Conservation (phyloP, 768 basidiomycete species). For the Termitomyces sp. region DNA sequence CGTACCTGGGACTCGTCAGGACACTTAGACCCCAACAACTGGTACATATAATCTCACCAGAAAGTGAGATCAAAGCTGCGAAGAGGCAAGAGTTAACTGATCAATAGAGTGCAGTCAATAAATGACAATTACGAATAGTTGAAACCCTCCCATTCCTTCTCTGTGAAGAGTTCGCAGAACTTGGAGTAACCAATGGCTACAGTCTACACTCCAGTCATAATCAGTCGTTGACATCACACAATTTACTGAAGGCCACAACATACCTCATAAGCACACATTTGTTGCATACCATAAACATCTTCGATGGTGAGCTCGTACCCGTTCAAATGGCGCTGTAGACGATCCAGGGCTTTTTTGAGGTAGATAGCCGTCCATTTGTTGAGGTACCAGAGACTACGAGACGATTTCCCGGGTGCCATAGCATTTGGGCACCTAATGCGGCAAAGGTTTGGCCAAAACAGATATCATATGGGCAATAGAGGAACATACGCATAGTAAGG, state of each 20-base stretch:
- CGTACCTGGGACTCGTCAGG: constrained; percentile 39
- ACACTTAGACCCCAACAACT: constrained; percentile 20
- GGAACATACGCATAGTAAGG: constrained; percentile 69
- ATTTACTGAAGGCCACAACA: too few species aligned
- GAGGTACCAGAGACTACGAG: constrained; percentile 52
- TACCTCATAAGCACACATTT: constrained; percentile 84
- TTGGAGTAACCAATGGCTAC: constrained; percentile 89
- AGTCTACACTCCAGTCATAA: too few species aligned
- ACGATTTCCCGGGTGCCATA: constrained; percentile 16
- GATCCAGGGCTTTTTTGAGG: constrained; percentile 58
- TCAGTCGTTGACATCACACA: too few species aligned
- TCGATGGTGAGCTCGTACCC: constrained; percentile 63
- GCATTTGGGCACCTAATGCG: constrained; percentile 61
- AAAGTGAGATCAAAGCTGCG: constrained; percentile 59
- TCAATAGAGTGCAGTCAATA: background rate
- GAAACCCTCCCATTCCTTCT: constrained; percentile 92
- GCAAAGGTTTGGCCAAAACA: background rate
- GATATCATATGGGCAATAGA: background rate
- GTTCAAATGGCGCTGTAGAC: constrained; percentile 54
- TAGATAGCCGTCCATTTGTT: constrained; percentile 68
- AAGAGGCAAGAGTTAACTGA: background rate
- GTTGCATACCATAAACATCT: constrained; percentile 76
- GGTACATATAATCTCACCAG: constrained; percentile 35
- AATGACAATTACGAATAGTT: constrained; percentile 52
- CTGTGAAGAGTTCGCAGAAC: constrained; percentile 87